Evolutionary conservation across 2,329 filamentous ascomycete species (phyloP), one percentile per base, ranked within the genome.

Genomic region (Aspergillus intermedius): DNA sequence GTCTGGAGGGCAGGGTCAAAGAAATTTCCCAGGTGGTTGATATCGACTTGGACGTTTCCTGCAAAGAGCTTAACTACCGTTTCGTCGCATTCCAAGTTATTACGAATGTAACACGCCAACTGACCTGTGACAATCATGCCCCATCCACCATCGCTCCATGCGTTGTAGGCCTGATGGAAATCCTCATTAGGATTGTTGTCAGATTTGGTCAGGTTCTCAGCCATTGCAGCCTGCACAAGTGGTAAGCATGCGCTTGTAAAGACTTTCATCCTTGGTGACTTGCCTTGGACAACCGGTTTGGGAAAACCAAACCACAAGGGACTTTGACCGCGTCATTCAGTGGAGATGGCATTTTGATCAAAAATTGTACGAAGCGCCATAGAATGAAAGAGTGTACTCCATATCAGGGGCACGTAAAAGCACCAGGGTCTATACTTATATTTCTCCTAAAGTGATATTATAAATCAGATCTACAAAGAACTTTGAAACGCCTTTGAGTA

Each of bases 241-340:
- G 21, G 39, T 51, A 28, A 37, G n/a, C n/a, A n/a, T n/a, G n/a
- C n/a, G n/a, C n/a, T n/a, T n/a, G n/a, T n/a, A n/a, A n/a, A n/a
- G n/a, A n/a, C n/a, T n/a, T n/a, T n/a, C n/a, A n/a, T n/a, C n/a
- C n/a, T n/a, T n/a, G n/a, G n/a, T 17, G 19, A 19, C 43, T 13
- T 49, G 66, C 65, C 61, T 75, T 75, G 44, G 62, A 68, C 1
- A 83, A 68, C 5, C 79, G 74, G 56, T 83, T 83, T 2, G 77
- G 76, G 2, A 83, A 60, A 0, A 68, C 72, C 22, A 83, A 67
- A 1, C 80, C 80, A 58, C 77, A 80, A 51, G 76, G 74, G 1
- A 82, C 68, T 34, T 71, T 77, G 13, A 80, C 58, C 0, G 77
- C 71, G 22, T 74, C 64, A 47, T 62, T 57, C 7, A 75, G 50